Evolutionary conservation across 108 stramenopile genomes (phyloP), one percentile per base, ranked within the genome.

Genomic region (Fragilariopsis cylindrus): DNA sequence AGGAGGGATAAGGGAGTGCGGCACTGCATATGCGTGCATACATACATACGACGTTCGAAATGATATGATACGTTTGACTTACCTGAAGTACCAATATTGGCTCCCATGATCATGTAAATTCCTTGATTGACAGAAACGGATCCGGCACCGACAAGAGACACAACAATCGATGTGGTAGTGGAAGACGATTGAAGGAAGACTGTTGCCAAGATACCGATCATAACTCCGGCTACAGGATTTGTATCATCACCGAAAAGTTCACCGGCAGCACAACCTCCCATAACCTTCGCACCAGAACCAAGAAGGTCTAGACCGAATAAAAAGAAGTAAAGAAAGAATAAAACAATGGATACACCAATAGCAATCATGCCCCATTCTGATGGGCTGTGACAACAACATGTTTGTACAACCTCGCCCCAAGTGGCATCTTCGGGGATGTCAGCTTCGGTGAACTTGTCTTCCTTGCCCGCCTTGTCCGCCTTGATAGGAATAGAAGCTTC

Each of bases 51-150:
- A 13, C 13, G 50, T 13, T 13, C 12, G 50, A 52, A 52, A 13
- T 13, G 12, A 52, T 52, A 52, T 13, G 13, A 30, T 30, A 30
- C 9, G 13, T 52, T 52, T n/a, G 6, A 63, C 62, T 43, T 68
- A 68, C 48, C 67, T 8, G 67, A 68, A 68, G 67, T 68, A 62
- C 91, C 91, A 70, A 95, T 95, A 81, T 95, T 95, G 76, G 94
- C 92, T 11, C 94, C 94, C 94, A 95, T 95, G 71, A 96, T 78
- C 90, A 96, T 90, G 86, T 86, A 90, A 60, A 96, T 96, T 41
- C 82, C 92, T 58, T 84, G 85, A 19, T 74, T 74, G 67, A 92
- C 90, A 43, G 83, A 60, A 21, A 96, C 68, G 16, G 77, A 64
- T 8, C 71, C 88, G 16, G 91, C 78, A 48, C 92, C 92, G 49